These are phyloP conservation scores for Amanita exitialis DNA, from an alignment of 768 basidiomycete genomes.

Conservation along the genomic window DNA sequence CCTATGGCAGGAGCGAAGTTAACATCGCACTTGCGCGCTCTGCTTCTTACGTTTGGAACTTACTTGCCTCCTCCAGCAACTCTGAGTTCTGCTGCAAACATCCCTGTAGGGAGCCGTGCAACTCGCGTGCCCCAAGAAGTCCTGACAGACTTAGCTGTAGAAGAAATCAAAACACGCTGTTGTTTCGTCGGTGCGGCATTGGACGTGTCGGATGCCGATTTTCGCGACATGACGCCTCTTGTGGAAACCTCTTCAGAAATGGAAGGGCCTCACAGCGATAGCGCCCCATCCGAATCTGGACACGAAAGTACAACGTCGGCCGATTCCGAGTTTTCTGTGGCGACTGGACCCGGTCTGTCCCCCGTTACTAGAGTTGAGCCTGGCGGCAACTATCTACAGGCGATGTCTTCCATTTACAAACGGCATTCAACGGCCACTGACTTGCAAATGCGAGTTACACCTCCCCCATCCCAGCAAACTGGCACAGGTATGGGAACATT, in stretches of 20 bases:
- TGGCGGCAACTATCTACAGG: conserved; percentile 41
- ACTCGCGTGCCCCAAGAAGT: conserved; percentile 70
- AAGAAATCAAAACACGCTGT: conserved; percentile 83
- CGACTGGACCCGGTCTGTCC: conserved; percentile 31
- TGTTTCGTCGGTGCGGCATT: conserved; percentile 76
- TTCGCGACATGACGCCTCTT: conserved; percentile 26
- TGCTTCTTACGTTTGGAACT: conserved; percentile 74
- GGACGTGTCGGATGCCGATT: conserved; percentile 22
- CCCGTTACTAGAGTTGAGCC: conserved; percentile 5
- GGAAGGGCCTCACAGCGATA: conserved; percentile 34
- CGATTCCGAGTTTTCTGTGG: conserved; percentile 51
- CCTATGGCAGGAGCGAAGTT: conserved; percentile 82
- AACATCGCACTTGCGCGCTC: conserved; percentile 67
- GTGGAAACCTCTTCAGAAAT: conserved; percentile 19
- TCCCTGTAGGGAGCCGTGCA: conserved; percentile 51
- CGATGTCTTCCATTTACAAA: conserved; percentile 59
- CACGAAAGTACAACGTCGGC: conserved; percentile 33
- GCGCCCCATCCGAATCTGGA: conserved; percentile 56
- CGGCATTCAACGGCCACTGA: conserved; percentile 73
- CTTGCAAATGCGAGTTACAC: conserved; percentile 56
- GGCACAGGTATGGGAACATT: conserved; percentile 73
- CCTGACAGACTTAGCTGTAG: conserved; percentile 70
- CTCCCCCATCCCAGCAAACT: conserved; percentile 54
- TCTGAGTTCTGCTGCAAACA: conserved; percentile 51
- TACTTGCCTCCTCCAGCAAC: conserved; percentile 78